phyloP scores from a whole-genome alignment of 116 monocot genomes.

The Thalassia testudinum region DNA sequence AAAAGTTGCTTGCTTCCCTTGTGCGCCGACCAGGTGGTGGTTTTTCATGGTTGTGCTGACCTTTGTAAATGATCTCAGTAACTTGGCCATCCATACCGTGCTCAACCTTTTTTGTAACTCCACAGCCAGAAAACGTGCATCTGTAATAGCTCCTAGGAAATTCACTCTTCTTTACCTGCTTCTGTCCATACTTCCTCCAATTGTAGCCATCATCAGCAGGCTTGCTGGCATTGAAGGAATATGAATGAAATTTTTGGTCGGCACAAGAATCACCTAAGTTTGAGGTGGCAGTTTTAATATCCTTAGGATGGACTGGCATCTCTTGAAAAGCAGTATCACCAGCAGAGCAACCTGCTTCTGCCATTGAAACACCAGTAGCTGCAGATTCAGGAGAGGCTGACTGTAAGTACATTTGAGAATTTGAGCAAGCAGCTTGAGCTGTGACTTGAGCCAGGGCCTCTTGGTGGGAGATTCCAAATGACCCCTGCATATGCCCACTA shows the following conservation, averaged over 20 bases:
- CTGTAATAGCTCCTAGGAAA: constrained; percentile 80
- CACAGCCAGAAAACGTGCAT: constrained; percentile 57
- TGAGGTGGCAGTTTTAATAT: constrained; percentile 4
- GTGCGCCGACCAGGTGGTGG: constrained; percentile 24
- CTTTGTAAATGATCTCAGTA: constrained; percentile 77
- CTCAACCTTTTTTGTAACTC: constrained; percentile 76
- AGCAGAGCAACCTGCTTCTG: constrained; percentile 9
- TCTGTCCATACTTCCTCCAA: constrained; percentile 92
- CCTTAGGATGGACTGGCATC: constrained; percentile 6
- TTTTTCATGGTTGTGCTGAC: constrained; percentile 52
- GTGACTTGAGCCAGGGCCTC: constrained; percentile 68
- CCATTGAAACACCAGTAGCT: constrained; percentile 10
- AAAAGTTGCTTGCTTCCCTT: constrained; percentile 23
- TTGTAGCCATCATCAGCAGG: constrained; percentile 76
- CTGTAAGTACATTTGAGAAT: constrained; percentile 16
- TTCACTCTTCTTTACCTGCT: constrained; percentile 75
- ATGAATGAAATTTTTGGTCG: constrained; percentile 23
- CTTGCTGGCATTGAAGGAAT: constrained; percentile 29
- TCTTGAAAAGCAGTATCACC: constrained; percentile 13
- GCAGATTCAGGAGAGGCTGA: constrained; percentile 13
- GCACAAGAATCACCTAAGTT: constrained; percentile 13
- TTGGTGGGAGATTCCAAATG: constrained; percentile 73
- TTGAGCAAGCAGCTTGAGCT: constrained; percentile 32
- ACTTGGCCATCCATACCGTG: constrained; percentile 56
- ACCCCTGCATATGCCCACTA: constrained; percentile 25